Evolutionary conservation across 169 alveolate genomes (phyloP).

Genomic region (Eimeria zaria): DNA sequence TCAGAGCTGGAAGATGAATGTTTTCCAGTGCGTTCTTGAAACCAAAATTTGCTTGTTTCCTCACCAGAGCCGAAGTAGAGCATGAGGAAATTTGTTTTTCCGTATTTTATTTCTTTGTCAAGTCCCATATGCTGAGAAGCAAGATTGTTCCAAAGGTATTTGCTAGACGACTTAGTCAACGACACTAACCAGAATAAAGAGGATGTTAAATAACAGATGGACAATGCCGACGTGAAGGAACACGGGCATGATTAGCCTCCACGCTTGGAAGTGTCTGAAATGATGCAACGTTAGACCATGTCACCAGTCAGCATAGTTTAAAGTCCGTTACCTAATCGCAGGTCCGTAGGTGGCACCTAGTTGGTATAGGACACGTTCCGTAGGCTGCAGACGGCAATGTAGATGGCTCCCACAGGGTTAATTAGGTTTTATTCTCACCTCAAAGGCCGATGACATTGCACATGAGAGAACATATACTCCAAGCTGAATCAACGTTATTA

Average conservation of each 20-base stretch:
- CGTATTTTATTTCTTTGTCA: slow-evolving; percentile 55
- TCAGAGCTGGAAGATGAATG: slow-evolving; percentile 38
- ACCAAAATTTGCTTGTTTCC: neutral
- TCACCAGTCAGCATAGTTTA: neutral
- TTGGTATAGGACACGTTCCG: slow-evolving; percentile 64
- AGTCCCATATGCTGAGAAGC: slow-evolving; percentile 74
- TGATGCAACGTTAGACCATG: neutral
- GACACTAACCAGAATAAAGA: slow-evolving; percentile 83
- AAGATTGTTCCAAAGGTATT: neutral
- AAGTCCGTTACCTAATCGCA: slow-evolving; percentile 15
- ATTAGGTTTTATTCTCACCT: neutral
- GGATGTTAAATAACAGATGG: slow-evolving; percentile 89
- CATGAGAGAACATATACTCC: slow-evolving; percentile 69
- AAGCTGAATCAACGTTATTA: slow-evolving; percentile 48
- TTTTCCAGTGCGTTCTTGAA: neutral
- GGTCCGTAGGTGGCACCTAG: slow-evolving; percentile 82
- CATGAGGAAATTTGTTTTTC: slow-evolving; percentile 53
- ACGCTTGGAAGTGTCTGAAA: slow-evolving; percentile 85
- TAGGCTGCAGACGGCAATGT: slow-evolving; percentile 39
- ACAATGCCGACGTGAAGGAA: slow-evolving; percentile 90
- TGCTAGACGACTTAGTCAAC: neutral
- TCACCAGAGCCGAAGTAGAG: slow-evolving; percentile 75
- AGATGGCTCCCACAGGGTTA: no score
- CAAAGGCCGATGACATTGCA: slow-evolving; percentile 68
- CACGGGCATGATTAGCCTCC: slow-evolving; percentile 89